Percentiles rank a stretch among this genome's conserved stretches.
Evolutionary conservation across 225 moss, liverwort and hornwort genomes (phyloP).

Genomic region (Marchantia polymorpha): DNA sequence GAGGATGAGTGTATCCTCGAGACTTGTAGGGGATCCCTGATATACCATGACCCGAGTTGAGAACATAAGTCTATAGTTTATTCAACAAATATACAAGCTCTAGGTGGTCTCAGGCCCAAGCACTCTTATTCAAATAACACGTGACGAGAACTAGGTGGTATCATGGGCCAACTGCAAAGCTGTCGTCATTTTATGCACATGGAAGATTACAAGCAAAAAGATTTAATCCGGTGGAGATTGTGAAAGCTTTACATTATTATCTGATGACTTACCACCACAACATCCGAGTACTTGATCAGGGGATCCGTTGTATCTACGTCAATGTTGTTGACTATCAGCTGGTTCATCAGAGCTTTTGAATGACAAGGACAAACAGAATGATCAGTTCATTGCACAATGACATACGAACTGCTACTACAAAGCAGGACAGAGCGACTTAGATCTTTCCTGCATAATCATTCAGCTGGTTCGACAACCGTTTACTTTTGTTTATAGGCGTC

Average conservation of each 20-base stretch:
- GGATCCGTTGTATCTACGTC: not conserved
- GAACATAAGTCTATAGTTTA: not conserved
- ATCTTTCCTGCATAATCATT: no score
- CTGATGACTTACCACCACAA: constrained; percentile 5
- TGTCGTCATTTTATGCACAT: not conserved
- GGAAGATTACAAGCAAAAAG: no score
- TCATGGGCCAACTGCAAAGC: no score
- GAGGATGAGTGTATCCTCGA: not conserved
- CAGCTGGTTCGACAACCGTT: no score
- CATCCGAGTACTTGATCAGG: constrained; percentile 30
- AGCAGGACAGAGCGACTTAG: no score
- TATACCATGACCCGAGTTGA: not conserved
- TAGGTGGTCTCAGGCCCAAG: no score
- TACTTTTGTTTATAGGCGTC: no score
- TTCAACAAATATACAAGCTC: no score
- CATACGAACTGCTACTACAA: no score
- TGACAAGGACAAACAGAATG: not conserved
- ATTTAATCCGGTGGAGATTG: no score
- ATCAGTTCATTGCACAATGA: not conserved
- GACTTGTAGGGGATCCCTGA: not conserved
- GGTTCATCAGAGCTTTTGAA: not conserved
- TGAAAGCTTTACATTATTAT: no score
- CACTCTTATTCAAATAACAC: not conserved
- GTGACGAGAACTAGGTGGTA: not conserved
- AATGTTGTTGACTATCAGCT: not conserved